Percentiles rank a stretch among this genome's conserved stretches.
phyloP scores from a whole-genome alignment of 129 eudicot species.

The Saussurea involucrata region DNA sequence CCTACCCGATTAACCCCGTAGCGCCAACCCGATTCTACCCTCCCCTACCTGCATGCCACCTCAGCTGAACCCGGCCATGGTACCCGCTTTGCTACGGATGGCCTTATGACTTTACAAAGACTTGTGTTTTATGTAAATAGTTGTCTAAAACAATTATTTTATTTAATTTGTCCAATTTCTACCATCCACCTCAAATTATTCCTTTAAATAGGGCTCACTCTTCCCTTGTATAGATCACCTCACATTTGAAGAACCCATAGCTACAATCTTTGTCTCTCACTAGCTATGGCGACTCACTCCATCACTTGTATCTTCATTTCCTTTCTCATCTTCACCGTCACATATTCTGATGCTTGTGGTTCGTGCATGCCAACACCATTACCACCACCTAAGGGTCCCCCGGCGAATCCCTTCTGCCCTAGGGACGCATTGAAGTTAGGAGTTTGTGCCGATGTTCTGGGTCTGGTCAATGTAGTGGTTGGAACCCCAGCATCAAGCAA shows the following conservation, averaged over 20 bases:
- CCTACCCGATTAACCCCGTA: too few relatives aligned
- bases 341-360: constrained; percentile 42
- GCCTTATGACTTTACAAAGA: neutral
- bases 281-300: constrained; percentile 34
- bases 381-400: constrained; percentile 37
- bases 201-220: constrained; percentile 35
- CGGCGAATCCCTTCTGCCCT: constrained; percentile 58
- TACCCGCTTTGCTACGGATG: too few relatives aligned
- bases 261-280: neutral
- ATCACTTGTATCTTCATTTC: constrained; percentile 31
- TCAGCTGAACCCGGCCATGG: too few relatives aligned
- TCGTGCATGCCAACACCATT: constrained; percentile 30
- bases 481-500: constrained; percentile 54
- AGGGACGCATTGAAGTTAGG: constrained; percentile 70
- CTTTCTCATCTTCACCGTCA: constrained; percentile 38
- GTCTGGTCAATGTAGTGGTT: constrained; percentile 43
- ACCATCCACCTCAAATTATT: constrained; percentile 29
- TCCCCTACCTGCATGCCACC: too few relatives aligned
- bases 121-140: neutral
- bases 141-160: neutral
- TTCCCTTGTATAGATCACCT: constrained; percentile 21
- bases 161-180: constrained; percentile 13
- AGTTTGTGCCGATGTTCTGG: constrained; percentile 65
- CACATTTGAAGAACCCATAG: constrained; percentile 17
- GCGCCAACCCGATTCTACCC: too few relatives aligned